phyloP scores from a whole-genome alignment of 2,329 filamentous ascomycete genomes.

The Alternaria infectoria region DNA sequence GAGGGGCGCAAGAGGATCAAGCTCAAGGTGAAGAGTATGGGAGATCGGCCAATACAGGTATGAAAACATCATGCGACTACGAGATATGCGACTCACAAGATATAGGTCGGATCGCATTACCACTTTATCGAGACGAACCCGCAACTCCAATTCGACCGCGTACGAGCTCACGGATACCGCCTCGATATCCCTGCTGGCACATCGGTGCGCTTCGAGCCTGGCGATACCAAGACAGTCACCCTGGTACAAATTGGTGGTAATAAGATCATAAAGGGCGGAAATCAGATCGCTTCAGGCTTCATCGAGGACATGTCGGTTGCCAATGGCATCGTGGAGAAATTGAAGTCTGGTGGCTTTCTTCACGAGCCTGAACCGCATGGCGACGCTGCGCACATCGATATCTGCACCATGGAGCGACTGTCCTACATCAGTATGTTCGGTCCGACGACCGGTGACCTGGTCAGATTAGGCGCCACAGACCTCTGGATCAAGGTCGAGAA shows the following conservation, averaged over 20 bases:
- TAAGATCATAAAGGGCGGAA: constrained; percentile 82
- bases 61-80: constrained; percentile 6
- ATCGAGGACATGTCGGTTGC: constrained; percentile 68
- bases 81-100: constrained; percentile 4
- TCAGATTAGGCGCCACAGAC: constrained; percentile 82
- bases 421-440: constrained; percentile 91
- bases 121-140: constrained; percentile 97
- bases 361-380: constrained; percentile 72
- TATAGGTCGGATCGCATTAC: constrained; percentile 83
- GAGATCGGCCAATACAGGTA: constrained; percentile 89
- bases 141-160: constrained; percentile 84
- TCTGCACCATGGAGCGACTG: constrained; percentile 74
- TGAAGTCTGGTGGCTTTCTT: constrained; percentile 78
- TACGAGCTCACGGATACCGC: constrained; percentile 80
- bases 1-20: constrained; percentile 74
- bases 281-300: constrained; percentile 74
- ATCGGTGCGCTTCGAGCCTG: constrained; percentile 91
- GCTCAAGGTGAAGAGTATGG: constrained; percentile 81
- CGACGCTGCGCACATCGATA: constrained; percentile 63
- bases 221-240: constrained; percentile 87
- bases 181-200: constrained; percentile 92
- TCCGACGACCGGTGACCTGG: constrained; percentile 85
- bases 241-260: constrained; percentile 87
- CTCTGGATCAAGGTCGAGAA: constrained; percentile 91
- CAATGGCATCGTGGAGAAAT: constrained; percentile 69